Evolutionary conservation across 2,329 filamentous ascomycete genomes (phyloP).

Genomic region (Sporothrix sp.): DNA sequence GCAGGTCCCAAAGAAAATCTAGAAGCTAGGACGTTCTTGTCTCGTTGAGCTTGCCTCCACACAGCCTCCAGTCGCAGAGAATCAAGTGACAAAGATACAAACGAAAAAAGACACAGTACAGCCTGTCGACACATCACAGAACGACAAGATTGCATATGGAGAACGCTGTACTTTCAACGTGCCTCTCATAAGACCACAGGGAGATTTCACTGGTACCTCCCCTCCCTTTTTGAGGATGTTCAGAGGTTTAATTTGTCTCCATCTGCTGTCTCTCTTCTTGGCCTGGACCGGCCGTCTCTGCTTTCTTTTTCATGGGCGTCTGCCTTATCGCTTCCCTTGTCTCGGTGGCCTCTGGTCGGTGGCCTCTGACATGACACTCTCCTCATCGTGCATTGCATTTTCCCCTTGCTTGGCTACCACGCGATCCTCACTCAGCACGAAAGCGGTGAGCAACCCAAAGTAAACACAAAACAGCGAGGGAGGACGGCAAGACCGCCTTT

Average conservation of each 20-base stretch:
- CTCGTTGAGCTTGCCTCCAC: not conserved
- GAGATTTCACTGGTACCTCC: not conserved
- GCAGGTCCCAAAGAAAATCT: not conserved
- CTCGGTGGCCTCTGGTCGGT: not conserved
- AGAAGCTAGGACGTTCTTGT: not conserved
- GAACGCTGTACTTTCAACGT: no score
- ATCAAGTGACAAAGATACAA: not conserved
- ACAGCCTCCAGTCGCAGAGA: not conserved
- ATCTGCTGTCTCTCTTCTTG: not conserved
- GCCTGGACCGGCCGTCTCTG: not conserved
- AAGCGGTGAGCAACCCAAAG: no score
- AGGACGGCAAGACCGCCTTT: no score
- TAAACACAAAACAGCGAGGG: no score
- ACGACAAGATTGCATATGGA: no score
- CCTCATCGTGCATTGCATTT: not conserved
- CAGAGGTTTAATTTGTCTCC: not conserved
- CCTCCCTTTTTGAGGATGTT: not conserved
- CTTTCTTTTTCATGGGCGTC: constrained; percentile 4
- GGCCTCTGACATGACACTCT: no score
- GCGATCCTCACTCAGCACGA: no score
- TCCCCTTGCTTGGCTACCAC: no score
- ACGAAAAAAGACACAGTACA: not conserved
- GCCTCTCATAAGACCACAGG: not conserved
- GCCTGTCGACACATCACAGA: no score
- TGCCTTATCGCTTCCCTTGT: constrained; percentile 1